These are phyloP conservation scores for Aphanomyces stellatus DNA, from an alignment of 352 stramenopile genomes.

Conservation along the genomic window DNA sequence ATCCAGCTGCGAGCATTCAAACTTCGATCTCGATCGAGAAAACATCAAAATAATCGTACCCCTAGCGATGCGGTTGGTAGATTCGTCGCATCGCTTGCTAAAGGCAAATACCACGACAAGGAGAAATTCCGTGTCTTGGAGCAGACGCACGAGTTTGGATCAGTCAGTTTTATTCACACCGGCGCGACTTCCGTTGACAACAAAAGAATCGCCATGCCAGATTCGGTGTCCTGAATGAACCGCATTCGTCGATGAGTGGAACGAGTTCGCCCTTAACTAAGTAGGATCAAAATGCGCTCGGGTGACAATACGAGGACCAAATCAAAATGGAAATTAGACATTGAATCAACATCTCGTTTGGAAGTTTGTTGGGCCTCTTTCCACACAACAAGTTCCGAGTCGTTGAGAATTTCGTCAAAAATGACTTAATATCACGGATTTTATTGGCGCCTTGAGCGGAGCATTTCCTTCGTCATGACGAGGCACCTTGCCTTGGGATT, in stretches of 20 bases:
- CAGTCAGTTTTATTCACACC: constrained; percentile 74
- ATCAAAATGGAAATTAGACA: constrained; percentile 15
- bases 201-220: background rate
- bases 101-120: constrained; percentile 94
- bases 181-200: constrained; percentile 20
- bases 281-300: constrained; percentile 95
- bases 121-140: constrained; percentile 89
- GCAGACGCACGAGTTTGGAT: constrained; percentile 77
- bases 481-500: constrained; percentile 97
- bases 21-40: background rate
- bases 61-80: constrained; percentile 31
- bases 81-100: constrained; percentile 82
- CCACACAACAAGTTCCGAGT: constrained; percentile 98
- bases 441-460: constrained; percentile 96
- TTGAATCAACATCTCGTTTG: no score
- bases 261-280: constrained; percentile 10
- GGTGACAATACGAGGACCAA: constrained; percentile 97
- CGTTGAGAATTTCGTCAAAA: constrained; percentile 99
- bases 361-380: constrained; percentile 83
- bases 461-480: constrained; percentile 98
- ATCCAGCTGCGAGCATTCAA: constrained; percentile 63
- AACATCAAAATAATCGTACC: constrained; percentile 1
- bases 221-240: constrained; percentile 10
- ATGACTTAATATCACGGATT: constrained; percentile 98
- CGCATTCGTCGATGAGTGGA: background rate